Conservation (phyloP, 352 stramenopile species). For the Nothophytophthora sp. region DNA sequence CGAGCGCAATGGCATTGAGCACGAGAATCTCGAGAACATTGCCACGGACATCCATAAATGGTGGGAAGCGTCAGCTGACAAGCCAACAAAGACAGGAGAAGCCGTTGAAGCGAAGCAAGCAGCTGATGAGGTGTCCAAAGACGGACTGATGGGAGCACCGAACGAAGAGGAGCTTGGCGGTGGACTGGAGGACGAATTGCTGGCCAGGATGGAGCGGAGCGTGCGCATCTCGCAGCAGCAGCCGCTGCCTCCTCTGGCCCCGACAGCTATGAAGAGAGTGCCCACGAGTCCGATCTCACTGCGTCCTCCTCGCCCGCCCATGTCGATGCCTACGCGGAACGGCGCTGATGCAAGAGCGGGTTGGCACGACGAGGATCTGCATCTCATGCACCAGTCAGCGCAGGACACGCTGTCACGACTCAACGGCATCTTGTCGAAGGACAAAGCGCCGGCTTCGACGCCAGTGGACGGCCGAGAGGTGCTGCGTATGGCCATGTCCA, state of each 20-base stretch:
- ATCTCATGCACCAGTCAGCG: constrained; percentile 57
- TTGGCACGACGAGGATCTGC: constrained; percentile 57
- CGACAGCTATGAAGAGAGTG: constrained; percentile 4
- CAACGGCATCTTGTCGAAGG: constrained; percentile 60
- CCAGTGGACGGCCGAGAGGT: constrained; percentile 29
- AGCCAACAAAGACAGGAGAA: constrained; percentile 15
- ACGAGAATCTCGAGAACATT: constrained; percentile 62
- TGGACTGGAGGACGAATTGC: constrained; percentile 25
- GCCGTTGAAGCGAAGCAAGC: constrained; percentile 5
- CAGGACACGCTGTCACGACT: constrained; percentile 66
- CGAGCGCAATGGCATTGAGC: constrained; percentile 69
- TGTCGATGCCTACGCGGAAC: constrained; percentile 22
- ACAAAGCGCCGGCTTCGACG: constrained; percentile 21
- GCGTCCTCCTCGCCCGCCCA: constrained; percentile 19
- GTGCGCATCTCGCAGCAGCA: constrained; percentile 28
- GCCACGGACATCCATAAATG: constrained; percentile 74
- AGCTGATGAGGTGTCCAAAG: constrained; percentile 16
- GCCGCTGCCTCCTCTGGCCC: constrained; percentile 13
- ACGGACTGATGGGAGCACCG: constrained; percentile 20
- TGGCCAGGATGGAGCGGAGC: constrained; percentile 36
- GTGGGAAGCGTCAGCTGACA: constrained; percentile 60
- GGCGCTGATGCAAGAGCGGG: constrained; percentile 9
- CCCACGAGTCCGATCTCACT: constrained; percentile 58
- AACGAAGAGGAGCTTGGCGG: constrained; percentile 29
- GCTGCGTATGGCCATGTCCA: constrained; percentile 48